Percentiles rank a stretch among this genome's conserved stretches.
Conservation (phyloP, 2,329 filamentous ascomycete genomes). For the Pezizomycotina sp. region DNA sequence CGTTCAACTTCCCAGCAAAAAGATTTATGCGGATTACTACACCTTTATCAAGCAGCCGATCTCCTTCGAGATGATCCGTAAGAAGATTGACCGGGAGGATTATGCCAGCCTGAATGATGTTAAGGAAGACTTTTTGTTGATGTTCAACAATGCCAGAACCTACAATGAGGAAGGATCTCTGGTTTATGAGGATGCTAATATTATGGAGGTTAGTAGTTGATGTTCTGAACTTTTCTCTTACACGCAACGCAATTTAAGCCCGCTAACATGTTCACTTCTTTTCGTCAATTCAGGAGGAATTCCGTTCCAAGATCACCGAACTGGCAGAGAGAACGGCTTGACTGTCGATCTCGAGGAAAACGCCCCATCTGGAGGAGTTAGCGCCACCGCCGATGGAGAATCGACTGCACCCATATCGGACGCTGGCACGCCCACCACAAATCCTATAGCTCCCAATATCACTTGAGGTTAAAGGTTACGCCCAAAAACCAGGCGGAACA, state of each 20-base stretch:
- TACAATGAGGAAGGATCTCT: conserved; percentile 95
- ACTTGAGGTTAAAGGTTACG: conserved; percentile 16
- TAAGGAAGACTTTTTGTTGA: conserved; percentile 61
- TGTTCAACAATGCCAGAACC: conserved; percentile 81
- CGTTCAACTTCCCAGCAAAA: conserved; percentile 74
- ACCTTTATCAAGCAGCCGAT: conserved; percentile 82
- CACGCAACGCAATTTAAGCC: background rate
- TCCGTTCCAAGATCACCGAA: conserved; percentile 13
- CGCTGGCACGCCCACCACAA: conserved; percentile 9
- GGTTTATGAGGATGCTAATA: conserved; percentile 78
- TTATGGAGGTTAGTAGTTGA: conserved; percentile 59
- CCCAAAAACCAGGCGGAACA: conserved; percentile 8
- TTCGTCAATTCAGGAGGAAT: conserved; percentile 11
- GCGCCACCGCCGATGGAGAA: conserved; percentile 10
- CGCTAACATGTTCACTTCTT: conserved; percentile 2
- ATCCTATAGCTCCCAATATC: conserved; percentile 10
- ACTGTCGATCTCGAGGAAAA: conserved; percentile 12
- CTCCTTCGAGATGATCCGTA: conserved; percentile 87
- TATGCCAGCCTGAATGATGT: conserved; percentile 70
- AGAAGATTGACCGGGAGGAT: conserved; percentile 90
- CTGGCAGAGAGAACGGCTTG: conserved; percentile 12
- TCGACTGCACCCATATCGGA: conserved; percentile 10
- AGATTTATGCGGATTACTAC: conserved; percentile 89
- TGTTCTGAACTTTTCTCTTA: background rate
- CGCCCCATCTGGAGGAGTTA: conserved; percentile 5